Base-by-base conservation (phyloP, 805 yeast species). In the Wickerhamomyces tratensis region DNA sequence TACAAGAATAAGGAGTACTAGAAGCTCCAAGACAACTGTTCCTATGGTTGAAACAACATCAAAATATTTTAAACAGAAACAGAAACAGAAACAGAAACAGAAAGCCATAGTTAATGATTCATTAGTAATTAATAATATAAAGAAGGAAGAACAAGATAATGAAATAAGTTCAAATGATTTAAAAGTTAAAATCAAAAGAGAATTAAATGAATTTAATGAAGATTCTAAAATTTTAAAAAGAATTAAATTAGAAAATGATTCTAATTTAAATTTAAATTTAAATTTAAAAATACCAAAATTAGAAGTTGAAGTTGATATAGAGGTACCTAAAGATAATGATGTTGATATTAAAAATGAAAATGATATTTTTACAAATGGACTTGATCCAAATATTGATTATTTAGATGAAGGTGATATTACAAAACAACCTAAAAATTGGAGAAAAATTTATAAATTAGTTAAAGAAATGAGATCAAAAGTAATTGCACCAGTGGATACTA, bases 401-500 rank as follows among this genome's bases (percentile, higher is more conserved):
- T 11, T 3, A 6, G 34, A 31, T 31, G 34, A 31, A 31, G 34
- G 34, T 12, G 37, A 31, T 31, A 7, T 12, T 8, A 8, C 41
- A 5, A 27, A 40, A 14, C 41, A 54, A 6, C 76, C 83, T 0
- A 53, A 56, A 39, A 70, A 73, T 49, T 84, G 83, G 66, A 59
- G 64, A 45, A 65, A 69, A 2, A 72, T 82, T 38, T 83, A 82
- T 52, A 65, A 76, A 40, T 74, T 68, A 45, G 67, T 88, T 33
- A 77, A 79, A 42, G 63, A 61, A 25, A 84, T 87, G 93, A 68
- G 97, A 45, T 51, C 69, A 5, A 67, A 69, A 40, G 69, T 82
- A 12, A 60, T 63, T n/a, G 78, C 97, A 0, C 96, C 97, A 0
- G 97, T 89, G 2, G 97, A 89, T 56, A 70, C 79, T 0, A 78